Evolutionary conservation across 305 asterid genomes (phyloP), one percentile per base, ranked within the genome.

Genomic region (Solanum hybrid): DNA sequence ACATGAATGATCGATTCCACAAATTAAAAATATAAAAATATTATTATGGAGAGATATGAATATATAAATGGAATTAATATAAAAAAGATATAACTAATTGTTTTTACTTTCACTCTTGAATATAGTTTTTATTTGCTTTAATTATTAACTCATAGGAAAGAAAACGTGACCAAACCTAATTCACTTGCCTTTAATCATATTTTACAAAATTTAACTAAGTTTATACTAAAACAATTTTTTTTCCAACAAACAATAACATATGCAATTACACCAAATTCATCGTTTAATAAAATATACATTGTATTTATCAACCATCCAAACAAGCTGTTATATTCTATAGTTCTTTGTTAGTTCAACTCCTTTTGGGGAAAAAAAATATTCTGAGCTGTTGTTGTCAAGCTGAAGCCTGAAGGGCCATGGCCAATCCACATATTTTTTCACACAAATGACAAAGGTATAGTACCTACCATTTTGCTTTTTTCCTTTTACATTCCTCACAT

Each of bases 401-500:
- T 84, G 75, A 85, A 71, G 87, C 75, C 31, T 51, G 75, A 85
- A 71, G 45, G 87, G 14, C 87, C 42, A 84, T 51, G 72, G 17
- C 73, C 40, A 84, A 17, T 29, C 38, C 72, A 31, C 75, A 17
- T 51, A 51, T 45, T 80, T 38, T 60, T 80, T 24, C 35, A 37
- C 7, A 80, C 66, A 38, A 78, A 24, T 84, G 40, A 51, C 76
- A 85, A 84, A 84, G 19, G 76, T 56, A 45, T 82, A 45, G 26
- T 82, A 82, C 45, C 75, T 24, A 40, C 37, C 86, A 37, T 14
- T 38, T 38, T 80, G 4, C 37, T 26, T 80, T 38, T n/a, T 79
- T 37, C 2, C 42, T 75, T 17, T 31, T 75, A 31, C 80, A 31
- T 31, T 75, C 38, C 73, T 82, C 11, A 17, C 85, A 91, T 93